Percentiles rank a stretch among this genome's conserved stretches.
Evolutionary conservation across 495 filamentous ascomycete genomes (phyloP).

Genomic region (Achaetomiella virescens): DNA sequence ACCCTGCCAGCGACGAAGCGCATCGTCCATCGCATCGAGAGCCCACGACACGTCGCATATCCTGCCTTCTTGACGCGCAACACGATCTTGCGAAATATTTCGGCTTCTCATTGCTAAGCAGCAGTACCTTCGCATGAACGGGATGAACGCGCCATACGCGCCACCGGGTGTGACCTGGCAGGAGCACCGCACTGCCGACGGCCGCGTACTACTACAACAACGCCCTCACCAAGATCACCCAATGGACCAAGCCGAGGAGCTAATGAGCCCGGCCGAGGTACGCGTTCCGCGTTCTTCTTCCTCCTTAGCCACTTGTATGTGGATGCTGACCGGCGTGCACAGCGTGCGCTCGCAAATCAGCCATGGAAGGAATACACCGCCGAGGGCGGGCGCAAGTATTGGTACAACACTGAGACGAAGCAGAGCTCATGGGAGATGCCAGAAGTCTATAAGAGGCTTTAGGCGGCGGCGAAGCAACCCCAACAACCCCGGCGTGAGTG

Average conservation of each 20-base stretch:
- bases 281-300: constrained; percentile 14
- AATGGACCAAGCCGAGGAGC: constrained; percentile 91
- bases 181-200: constrained; percentile 76
- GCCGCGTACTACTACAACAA: constrained; percentile 94
- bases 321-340: background rate
- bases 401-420: constrained; percentile 86
- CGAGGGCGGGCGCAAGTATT: constrained; percentile 83
- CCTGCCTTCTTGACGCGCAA: background rate
- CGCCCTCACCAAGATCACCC: constrained; percentile 73
- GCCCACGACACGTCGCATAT: background rate
- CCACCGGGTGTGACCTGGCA: constrained; percentile 61
- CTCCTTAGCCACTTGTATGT: background rate
- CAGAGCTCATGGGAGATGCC: constrained; percentile 95
- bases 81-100: background rate
- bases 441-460: constrained; percentile 68
- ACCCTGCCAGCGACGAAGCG: background rate
- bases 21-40: background rate
- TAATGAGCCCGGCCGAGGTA: constrained; percentile 87
- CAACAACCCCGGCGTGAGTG: constrained; percentile 61
- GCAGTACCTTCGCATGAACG: constrained; percentile 51
- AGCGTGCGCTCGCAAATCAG: constrained; percentile 76
- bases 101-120: background rate
- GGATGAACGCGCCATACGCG: constrained; percentile 44
- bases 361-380: constrained; percentile 92
- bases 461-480: constrained; percentile 40